phyloP scores from a whole-genome alignment of 345 rosid species.

The Carallia brachiata region DNA sequence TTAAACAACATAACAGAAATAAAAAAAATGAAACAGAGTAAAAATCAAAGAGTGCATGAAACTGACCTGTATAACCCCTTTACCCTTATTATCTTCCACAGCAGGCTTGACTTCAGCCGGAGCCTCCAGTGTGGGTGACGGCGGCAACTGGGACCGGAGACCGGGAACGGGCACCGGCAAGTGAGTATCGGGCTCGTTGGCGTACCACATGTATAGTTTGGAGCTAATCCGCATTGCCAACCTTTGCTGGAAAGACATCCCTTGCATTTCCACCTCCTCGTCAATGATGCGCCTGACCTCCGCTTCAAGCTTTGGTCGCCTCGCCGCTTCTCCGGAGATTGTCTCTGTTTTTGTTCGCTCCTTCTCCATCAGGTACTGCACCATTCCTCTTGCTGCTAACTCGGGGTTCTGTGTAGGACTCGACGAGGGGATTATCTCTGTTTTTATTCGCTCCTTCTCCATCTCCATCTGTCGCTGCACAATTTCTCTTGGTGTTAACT shows the following conservation, averaged over 20 bases:
- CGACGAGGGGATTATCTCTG: conserved; percentile 30
- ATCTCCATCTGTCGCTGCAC: conserved; percentile 36
- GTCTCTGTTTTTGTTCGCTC: conserved; percentile 41
- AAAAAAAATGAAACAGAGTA: too few species aligned
- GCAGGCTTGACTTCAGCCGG: conserved; percentile 13
- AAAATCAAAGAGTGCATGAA: not conserved
- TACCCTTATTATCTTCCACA: conserved; percentile 29
- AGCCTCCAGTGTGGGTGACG: conserved; percentile 3
- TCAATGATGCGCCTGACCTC: conserved; percentile 40
- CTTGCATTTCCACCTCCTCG: conserved; percentile 32
- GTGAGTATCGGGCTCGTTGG: conserved; percentile 3
- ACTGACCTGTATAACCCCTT: conserved; percentile 45
- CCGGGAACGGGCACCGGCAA: conserved; percentile 11
- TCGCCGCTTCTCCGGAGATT: conserved; percentile 28
- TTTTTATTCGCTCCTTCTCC: conserved; percentile 44
- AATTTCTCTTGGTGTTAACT: conserved; percentile 10
- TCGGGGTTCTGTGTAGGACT: too few species aligned
- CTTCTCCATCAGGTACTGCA: conserved; percentile 40
- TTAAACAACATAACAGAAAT: too few species aligned
- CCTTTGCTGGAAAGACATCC: conserved; percentile 22
- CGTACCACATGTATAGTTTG: not conserved
- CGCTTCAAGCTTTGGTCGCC: conserved; percentile 36
- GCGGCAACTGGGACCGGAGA: not conserved
- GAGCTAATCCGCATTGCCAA: conserved; percentile 28
- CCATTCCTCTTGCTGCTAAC: conserved; percentile 8